Evolutionary conservation across 2,329 filamentous ascomycete genomes (phyloP).

Genomic region (Emergomyces africanus): DNA sequence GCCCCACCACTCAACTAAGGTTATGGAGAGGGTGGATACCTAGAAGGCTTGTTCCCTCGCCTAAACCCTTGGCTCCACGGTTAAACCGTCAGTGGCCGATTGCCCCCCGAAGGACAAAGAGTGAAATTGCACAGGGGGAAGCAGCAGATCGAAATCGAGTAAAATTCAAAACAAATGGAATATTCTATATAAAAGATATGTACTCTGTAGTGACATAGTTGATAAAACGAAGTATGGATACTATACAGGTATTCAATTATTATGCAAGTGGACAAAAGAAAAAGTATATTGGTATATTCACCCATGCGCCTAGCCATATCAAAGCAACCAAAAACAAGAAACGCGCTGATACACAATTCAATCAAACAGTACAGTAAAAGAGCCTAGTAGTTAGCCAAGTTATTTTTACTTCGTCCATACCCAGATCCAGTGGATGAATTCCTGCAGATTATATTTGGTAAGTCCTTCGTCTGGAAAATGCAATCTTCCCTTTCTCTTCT

Average conservation of each 20-base stretch:
- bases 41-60: background rate
- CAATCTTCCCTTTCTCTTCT: constrained; percentile 23
- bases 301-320: background rate
- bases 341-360: background rate
- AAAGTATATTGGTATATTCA: background rate
- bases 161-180: background rate
- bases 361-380: background rate
- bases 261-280: background rate
- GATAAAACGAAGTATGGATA: background rate
- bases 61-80: background rate
- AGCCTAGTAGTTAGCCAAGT: background rate
- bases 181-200: background rate
- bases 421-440: constrained; percentile 25
- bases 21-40: background rate
- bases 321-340: background rate
- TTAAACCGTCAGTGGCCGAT: background rate
- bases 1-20: background rate
- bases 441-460: constrained; percentile 19
- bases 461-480: constrained; percentile 23
- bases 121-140: no score
- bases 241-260: background rate
- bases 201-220: background rate
- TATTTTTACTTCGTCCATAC: constrained; percentile 25
- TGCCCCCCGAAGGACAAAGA: background rate
- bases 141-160: background rate